Base-by-base conservation (phyloP, 345 rosid genomes). In the Gossypium arboreum region DNA sequence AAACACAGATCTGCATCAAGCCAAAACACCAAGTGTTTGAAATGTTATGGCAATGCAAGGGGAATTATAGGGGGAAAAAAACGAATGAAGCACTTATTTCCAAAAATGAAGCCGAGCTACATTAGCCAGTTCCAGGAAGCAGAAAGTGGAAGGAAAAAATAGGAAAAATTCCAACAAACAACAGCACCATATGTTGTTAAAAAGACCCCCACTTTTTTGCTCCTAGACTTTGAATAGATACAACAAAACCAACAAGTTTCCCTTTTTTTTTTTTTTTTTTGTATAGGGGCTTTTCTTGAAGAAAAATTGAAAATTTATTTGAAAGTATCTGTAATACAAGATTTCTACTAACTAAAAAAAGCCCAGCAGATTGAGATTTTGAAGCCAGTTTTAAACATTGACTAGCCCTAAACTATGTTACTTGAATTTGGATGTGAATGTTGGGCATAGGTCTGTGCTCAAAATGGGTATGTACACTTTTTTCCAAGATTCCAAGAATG, bases 1-100 rank as follows among this genome's bases (percentile, higher is more conserved):
- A 57, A 75, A 68, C 58, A 90, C 65, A 24, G 97, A 89, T 75
- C 98, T 92, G 90, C 88, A 84, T 63, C 62, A 76, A 25, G n/a
- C 43, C 39, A 44, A 47, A 22, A 34, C 58, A n/a, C 55, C 4
- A 25, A 25, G 52, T 51, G n/a, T 12, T 17, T 43, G 52, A 58
- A 41, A 29, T 9, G 29, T 27, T 52, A 48, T 15, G 44, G 67
- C 9, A 27, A 13, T 13, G 43, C 41, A 24, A 59, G 12, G 17
- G 39, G 39, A 12, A 25, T 29, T 29, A 29, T 3, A 29, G 34
- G 34, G 34, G 34, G 0, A 4, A 29, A 29, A 29, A 29, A 29
- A 29, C 5, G 34, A 29, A 29, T 29, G 34, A 29, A 29, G 34
- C 34, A 29, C 34, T 29, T 29, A 29, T 29, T 29, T 29, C 34